Evolutionary conservation across 1,284 basidiomycete species (phyloP).

Genomic region (Earliella scabrosa): DNA sequence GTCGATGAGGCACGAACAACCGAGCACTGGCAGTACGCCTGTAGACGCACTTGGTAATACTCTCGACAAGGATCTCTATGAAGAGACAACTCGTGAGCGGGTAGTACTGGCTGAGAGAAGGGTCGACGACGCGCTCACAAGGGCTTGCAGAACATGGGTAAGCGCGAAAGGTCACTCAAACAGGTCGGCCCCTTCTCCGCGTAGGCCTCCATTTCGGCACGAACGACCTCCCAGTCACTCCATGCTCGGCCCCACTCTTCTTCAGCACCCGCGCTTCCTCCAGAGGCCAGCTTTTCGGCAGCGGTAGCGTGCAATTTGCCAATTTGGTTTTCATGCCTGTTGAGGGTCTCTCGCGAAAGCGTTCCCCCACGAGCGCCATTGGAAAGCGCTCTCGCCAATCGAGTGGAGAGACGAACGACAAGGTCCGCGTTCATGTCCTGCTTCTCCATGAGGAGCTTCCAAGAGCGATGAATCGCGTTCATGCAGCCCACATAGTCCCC

Average conservation of each 20-base stretch:
- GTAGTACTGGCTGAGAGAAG: no score
- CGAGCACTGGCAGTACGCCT: background rate
- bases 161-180: background rate
- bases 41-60: background rate
- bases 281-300: background rate
- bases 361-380: slow-evolving; percentile 7
- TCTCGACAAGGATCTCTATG: no score
- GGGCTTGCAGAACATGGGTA: slow-evolving; percentile 7
- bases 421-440: slow-evolving; percentile 2
- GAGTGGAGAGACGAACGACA: slow-evolving; percentile 12
- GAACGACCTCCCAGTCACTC: slow-evolving; percentile 10
- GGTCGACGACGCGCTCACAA: slow-evolving; percentile 3
- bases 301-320: background rate
- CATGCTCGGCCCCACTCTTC: slow-evolving; percentile 5
- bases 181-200: background rate
- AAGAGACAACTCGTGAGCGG: no score
- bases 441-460: slow-evolving; percentile 13
- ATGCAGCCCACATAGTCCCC: slow-evolving; percentile 33
- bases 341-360: background rate
- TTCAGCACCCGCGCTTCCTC: background rate
- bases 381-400: slow-evolving; percentile 6
- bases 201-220: background rate
- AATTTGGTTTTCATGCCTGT: background rate
- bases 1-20: no score
- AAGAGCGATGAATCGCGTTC: slow-evolving; percentile 33